Conservation (phyloP, 1,284 basidiomycete genomes). For the Trichosporon sp. region DNA sequence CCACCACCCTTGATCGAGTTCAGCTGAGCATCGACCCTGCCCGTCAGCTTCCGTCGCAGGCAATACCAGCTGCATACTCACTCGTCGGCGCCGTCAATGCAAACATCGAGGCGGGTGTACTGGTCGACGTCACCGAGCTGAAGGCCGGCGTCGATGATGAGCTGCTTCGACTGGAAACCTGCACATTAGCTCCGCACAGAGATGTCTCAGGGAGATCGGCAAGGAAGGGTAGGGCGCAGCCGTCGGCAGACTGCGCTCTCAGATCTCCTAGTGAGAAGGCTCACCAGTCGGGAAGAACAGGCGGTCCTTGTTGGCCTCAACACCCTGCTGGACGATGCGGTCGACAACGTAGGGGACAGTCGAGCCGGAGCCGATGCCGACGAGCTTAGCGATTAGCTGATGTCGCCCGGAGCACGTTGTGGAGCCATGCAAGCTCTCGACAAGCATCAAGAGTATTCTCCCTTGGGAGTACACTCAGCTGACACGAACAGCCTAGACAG, state of each 20-base stretch:
- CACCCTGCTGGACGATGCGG: slow-evolving; percentile 81
- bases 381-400: slow-evolving; percentile 57
- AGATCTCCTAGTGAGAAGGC: slow-evolving; percentile 17
- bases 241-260: too few relatives aligned
- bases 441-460: background rate
- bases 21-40: slow-evolving; percentile 75
- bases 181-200: slow-evolving; percentile 2
- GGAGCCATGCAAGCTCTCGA: background rate
- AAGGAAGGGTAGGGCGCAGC: background rate
- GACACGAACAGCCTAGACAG: background rate
- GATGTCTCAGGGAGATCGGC: background rate
- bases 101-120: slow-evolving; percentile 86
- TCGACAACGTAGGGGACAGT: slow-evolving; percentile 98
- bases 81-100: slow-evolving; percentile 97
- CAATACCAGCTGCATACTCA: slow-evolving; percentile 50
- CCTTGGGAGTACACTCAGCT: background rate
- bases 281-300: slow-evolving; percentile 85
- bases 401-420: background rate
- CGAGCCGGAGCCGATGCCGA: slow-evolving; percentile 88
- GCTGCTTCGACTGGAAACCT: slow-evolving; percentile 94
- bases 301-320: slow-evolving; percentile 67
- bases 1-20: slow-evolving; percentile 98
- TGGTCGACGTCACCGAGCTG: slow-evolving; percentile 88
- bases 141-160: slow-evolving; percentile 78
- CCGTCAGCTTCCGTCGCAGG: background rate